Evolutionary conservation across 2,329 filamentous ascomycete species (phyloP).

Genomic region (Colletotrichum echinochloae): DNA sequence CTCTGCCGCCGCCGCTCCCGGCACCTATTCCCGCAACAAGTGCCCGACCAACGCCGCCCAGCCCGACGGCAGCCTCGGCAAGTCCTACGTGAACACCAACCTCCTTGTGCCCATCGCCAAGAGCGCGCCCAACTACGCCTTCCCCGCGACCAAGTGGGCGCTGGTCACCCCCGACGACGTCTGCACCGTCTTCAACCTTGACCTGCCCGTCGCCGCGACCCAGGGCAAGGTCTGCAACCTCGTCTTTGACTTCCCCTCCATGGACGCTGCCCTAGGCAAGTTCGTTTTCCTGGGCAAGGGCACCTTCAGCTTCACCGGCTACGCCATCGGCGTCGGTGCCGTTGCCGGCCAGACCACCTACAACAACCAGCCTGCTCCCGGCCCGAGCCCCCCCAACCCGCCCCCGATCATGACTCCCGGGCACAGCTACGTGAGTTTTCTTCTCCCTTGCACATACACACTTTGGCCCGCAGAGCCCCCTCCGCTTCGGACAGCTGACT

Average conservation of each 20-base stretch:
- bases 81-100: conserved; percentile 20
- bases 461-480: too few species aligned
- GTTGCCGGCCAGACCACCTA: conserved; percentile 34
- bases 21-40: too few species aligned
- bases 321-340: conserved; percentile 33
- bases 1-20: conserved; percentile 17
- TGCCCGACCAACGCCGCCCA: conserved; percentile 31
- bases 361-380: conserved; percentile 31
- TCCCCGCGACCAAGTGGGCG: conserved; percentile 18
- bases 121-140: conserved; percentile 19
- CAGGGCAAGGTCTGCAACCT: conserved; percentile 38
- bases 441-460: too few species aligned
- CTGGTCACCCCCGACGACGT: conserved; percentile 23
- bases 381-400: conserved; percentile 33
- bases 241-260: conserved; percentile 31
- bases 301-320: conserved; percentile 32
- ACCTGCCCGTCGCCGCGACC: conserved; percentile 28
- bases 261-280: conserved; percentile 17
- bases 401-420: conserved; percentile 32
- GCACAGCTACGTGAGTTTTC: conserved; percentile 28
- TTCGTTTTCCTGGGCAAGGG: conserved; percentile 29
- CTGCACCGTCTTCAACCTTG: conserved; percentile 39
- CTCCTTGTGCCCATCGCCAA: conserved; percentile 33
- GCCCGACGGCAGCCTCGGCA: conserved; percentile 34
- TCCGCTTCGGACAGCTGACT: neutral